Conservation (phyloP, 1,139 yeast genomes). For the Hyphopichia fennica region DNA sequence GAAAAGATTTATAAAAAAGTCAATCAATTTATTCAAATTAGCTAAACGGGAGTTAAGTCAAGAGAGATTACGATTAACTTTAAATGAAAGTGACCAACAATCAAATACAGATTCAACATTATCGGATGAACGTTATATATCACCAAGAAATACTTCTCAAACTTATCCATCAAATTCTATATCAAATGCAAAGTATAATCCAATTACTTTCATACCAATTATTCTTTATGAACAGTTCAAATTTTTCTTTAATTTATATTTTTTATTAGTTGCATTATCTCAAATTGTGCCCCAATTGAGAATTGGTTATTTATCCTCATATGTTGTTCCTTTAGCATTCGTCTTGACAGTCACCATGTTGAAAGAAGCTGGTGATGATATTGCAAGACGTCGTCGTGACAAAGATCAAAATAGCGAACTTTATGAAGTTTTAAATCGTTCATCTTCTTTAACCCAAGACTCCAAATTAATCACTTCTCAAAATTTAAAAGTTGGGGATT, state of each 20-base stretch:
- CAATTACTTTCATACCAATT: conserved; percentile 83
- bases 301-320: conserved; percentile 91
- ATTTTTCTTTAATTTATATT: conserved; percentile 92
- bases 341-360: conserved; percentile 91
- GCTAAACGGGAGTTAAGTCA: conserved; percentile 30
- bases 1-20: conserved; percentile 14
- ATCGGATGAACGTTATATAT: conserved; percentile 31
- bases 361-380: conserved; percentile 94
- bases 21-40: conserved; percentile 20
- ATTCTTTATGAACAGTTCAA: conserved; percentile 94
- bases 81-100: conserved; percentile 3
- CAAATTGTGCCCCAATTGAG: conserved; percentile 90
- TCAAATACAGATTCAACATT: conserved; percentile 2
- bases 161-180: conserved; percentile 74
- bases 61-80: conserved; percentile 17
- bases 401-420: conserved; percentile 81
- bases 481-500: conserved; percentile 80
- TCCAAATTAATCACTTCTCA: conserved; percentile 53
- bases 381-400: conserved; percentile 87
- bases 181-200: conserved; percentile 92
- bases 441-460: conserved; percentile 25
- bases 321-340: conserved; percentile 90
- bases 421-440: conserved; percentile 65
- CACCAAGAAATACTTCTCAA: conserved; percentile 35
- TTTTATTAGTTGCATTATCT: conserved; percentile 87